A percentile compares a stretch with the other conserved stretches of the same genome.
Conservation (phyloP, 257 asterid genomes). For the Solanum phureja region DNA sequence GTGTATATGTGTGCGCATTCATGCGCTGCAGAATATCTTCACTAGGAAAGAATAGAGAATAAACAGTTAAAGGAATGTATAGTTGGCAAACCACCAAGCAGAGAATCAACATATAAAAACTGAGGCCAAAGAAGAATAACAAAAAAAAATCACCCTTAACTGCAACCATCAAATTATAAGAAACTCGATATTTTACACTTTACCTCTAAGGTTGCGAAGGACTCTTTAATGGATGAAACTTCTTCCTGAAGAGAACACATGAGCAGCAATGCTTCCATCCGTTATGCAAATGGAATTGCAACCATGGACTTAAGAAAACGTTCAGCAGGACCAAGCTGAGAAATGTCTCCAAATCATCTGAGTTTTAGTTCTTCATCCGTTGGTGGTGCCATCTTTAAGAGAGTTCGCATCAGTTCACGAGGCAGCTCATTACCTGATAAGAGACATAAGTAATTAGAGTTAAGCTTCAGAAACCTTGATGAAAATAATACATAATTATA, state of each 20-base stretch:
- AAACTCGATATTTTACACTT: conserved; percentile 1
- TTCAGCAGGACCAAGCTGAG: conserved; percentile 80
- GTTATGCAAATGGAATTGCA: conserved; percentile 76
- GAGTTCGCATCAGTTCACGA: conserved; percentile 44
- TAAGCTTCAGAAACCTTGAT: not conserved
- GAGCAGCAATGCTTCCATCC: conserved; percentile 57
- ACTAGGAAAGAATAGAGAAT: too few species aligned
- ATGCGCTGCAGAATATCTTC: not conserved
- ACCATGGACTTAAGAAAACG: conserved; percentile 55
- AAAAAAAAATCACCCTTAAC: not conserved
- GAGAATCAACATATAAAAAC: not conserved
- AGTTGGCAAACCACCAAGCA: not conserved
- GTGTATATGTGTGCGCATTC: not conserved
- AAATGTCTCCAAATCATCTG: conserved; percentile 59
- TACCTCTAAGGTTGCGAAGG: conserved; percentile 76
- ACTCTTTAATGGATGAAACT: conserved; percentile 42
- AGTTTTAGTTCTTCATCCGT: conserved; percentile 80
- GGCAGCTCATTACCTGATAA: conserved; percentile 71
- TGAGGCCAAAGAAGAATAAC: not conserved
- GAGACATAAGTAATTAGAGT: not conserved
- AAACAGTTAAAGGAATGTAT: not conserved
- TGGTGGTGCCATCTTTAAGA: conserved; percentile 73
- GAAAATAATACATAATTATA: not conserved
- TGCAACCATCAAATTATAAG: not conserved
- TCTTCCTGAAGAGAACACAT: conserved; percentile 71